Evolutionary conservation across 106 monocot species (phyloP), one percentile per base, ranked within the genome.

Genomic region (Dendrobium chrysotoxum): DNA sequence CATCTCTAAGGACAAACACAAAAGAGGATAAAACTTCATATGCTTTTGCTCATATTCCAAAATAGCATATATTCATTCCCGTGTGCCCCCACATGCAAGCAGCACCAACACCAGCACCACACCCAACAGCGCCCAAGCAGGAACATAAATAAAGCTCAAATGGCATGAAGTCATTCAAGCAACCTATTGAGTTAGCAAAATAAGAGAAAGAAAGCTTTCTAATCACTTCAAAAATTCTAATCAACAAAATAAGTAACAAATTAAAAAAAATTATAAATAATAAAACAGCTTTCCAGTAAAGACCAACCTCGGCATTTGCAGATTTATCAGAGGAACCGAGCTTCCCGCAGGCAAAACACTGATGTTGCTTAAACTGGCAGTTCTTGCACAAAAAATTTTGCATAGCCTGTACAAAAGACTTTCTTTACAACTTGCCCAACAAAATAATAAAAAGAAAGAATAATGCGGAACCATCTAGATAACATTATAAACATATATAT

Each of bases 301-400:
- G 21, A 74, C 74, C 40, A 68, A 92, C 92, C 92, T 92, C 89
- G 21, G 84, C 58, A 77, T 67, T 82, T 57, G 78, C 73, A 28
- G 83, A 79, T 77, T 86, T 85, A 82, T 88, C 90, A 61, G 92
- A 92, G 8, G 84, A 87, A 9, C 92, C 92, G 16, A 92, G 77
- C 68, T 87, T 83, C 50, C 92, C 92, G 84, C 92, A 92, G 39
- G 77, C 80, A 86, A 89, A 92, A 81, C 92, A 92, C 46, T 92
- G 92, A 61, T 92, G 92, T 38, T 81, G 67, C 50, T 80, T 89
- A 13, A 70, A 57, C 38, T 80, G 75, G 42, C 92, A 92, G 75
- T 89, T 92, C 57, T 82, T 80, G 72, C 92, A 92, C 9, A 84
- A 76, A 77, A 89, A 92, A 28, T 78, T 85, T 81, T 85, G 81